Conservation (phyloP, 2,329 filamentous ascomycete genomes). For the Leptographium radiaticola region DNA sequence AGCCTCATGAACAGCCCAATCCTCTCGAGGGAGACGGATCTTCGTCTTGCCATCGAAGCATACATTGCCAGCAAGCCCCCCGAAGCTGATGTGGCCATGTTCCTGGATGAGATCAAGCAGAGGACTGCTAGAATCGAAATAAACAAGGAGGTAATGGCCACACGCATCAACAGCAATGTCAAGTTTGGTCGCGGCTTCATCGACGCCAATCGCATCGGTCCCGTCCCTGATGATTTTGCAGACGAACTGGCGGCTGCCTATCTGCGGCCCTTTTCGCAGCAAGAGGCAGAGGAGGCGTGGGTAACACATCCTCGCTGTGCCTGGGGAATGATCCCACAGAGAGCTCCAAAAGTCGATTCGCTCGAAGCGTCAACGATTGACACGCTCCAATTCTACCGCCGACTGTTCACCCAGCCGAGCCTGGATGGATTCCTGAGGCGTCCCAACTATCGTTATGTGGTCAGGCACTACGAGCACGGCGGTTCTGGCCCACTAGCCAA, state of each 20-base stretch:
- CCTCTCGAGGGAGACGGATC: not conserved
- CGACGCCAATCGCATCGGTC: not conserved
- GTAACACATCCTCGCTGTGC: not conserved
- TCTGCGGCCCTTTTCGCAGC: not conserved
- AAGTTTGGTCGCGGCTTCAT: not conserved
- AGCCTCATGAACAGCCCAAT: not conserved
- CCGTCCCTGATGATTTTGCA: not conserved
- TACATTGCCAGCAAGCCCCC: not conserved
- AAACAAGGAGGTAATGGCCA: not conserved
- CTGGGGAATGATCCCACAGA: not conserved
- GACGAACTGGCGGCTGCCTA: not conserved
- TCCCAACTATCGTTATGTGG: not conserved
- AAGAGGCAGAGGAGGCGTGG: not conserved
- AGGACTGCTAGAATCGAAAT: not conserved
- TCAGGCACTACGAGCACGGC: not conserved
- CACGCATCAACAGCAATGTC: not conserved
- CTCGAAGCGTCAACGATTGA: not conserved
- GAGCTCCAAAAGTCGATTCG: not conserved
- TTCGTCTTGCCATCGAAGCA: not conserved
- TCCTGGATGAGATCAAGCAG: not conserved
- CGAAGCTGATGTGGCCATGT: not conserved
- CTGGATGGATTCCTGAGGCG: not conserved
- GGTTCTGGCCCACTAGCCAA: not conserved
- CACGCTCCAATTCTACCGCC: not conserved
- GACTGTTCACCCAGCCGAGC: not conserved